Base-by-base conservation (phyloP, 2,329 filamentous ascomycete species). In the Alternaria tenuissima region DNA sequence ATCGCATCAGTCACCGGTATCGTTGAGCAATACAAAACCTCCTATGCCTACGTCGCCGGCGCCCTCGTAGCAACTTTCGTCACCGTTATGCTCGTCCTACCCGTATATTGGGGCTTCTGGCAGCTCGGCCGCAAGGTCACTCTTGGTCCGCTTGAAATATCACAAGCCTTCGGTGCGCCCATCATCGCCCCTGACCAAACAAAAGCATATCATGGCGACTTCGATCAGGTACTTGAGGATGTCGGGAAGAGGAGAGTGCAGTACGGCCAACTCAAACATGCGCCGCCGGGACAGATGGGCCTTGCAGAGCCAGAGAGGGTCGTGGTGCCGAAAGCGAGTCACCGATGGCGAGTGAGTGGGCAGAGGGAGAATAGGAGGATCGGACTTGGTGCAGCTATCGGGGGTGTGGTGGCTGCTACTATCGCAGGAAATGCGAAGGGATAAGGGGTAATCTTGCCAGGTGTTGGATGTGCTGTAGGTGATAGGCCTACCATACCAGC, bases 101-200 rank as follows among this genome's bases (percentile, higher is more conserved):
- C 75, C n/a, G 69, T 71, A 1, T 78, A 75, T 67, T 78, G 67
- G 66, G 73, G 74, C 16, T 79, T 72, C 68, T 78, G 75, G 76
- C 63, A 77, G 34, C 71, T 78, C 0, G 76, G 75, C 2, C 73
- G 76, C 49, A 71, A 75, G 39, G 74, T 78, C 8, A 74, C 76
- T 5, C 65, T 79, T 0, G 70, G 70, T 14, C 76, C 76, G 6
- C 69, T 79, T 1, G 76, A 78, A 51, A 79, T 79, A 32, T 74
- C 74, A 1, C 70, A 76, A 22, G 75, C 75, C 1, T 78, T 78
- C 53, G 70, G 70, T 2, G 74, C 75, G 14, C 68, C 69, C 5
- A 65, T 68, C 36, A 63, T 70, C 43, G 54, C 59, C 24, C 69
- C 69, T 0, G 64, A 65, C 1, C 57, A 54, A n/a, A 64, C 60